Evolutionary conservation across 257 asterid genomes (phyloP), one percentile per base, ranked within the genome.

Genomic region (Solanum bulbocastanum): DNA sequence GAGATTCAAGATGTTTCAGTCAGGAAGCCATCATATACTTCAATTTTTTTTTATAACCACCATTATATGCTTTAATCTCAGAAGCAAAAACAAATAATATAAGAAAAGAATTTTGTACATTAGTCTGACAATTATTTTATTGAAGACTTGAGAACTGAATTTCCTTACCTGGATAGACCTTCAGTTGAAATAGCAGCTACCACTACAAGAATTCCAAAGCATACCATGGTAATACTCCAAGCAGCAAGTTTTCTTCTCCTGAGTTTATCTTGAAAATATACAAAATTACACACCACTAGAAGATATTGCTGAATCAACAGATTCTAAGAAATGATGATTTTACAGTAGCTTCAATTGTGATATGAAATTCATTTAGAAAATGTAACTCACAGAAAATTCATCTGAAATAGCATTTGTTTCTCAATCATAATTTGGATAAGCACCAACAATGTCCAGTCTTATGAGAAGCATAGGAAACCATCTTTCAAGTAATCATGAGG

Each of bases 171-270:
- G 72, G 89, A 83, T 49, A 89, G 89, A 60, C 83, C 71, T 79
- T 44, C 76, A 68, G 91, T 76, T 37, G 91, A 89, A 88, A 89
- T 87, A 74, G 90, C 87, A 83, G 93, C 90, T 83, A 88, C 88
- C 76, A 89, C 42, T 65, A 86, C 75, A 49, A 89, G 74, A 69
- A 88, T 81, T 58, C 93, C 93, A 75, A 87, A 30, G 83, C 93
- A 91, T 84, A 87, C 76, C 10, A 89, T 25, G 22, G 83, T 83
- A 71, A 71, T 71, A 71, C 78, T 33, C 78, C 78, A 71, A 71
- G 78, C 42, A 71, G 78, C 42, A 71, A 33, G 22, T 71, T 71
- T 71, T 37, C 78, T 33, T 71, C 23, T 71, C 78, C 78, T 16
- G 42, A 71, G 78, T 71, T 16, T 71, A 71, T 71, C 78, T 71